Base-by-base conservation (phyloP, 2,329 filamentous ascomycete species). In the Dothideomycetes sp. region DNA sequence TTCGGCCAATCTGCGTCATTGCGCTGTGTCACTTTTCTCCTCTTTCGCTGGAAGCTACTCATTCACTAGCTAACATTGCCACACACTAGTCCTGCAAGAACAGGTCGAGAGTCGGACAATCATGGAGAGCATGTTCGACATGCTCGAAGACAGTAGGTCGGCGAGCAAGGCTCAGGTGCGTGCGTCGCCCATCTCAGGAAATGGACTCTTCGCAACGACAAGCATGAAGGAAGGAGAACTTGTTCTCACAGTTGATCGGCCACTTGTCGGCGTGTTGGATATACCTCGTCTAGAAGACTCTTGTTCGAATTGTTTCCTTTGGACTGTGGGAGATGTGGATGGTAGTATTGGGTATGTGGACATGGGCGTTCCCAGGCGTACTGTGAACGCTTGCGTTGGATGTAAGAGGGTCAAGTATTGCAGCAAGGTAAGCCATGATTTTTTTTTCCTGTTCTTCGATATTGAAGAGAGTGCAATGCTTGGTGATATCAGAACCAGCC, bases 401-500 rank as follows among this genome's bases (percentile, higher is more conserved):
- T 81, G 77, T 50, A 68, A 66, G 41, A 59, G 68, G 22, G 68
- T 77, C 3, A 69, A 63, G 46, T 81, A 79, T 52, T 81, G 77
- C 53, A 66, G 68, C 47, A 74, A 69, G 63, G 74, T 77, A 53
- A 27, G 37, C 32, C 27, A 24, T 33, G 9, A n/a, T 4, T 31
- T 19, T 31, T 17, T 19, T 5, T 22, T 14, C 11, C 27, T 30
- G n/a, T 17, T 30, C 10, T 12, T 5, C 30, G 11, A 14, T 10
- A 12, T 9, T 4, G 16, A 35, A 17, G 16, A 35, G 16, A 34
- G 4, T 9, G 5, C 18, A 15, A 5, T 34, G 7, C 7, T 8
- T 34, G 9, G 9, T 16, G n/a, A 15, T 16, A 4, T 19, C 32
- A 9, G 8, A 9, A 17, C 5, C 16, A 9, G 7, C n/a, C 5